These are phyloP conservation scores for Pichia ethanolica DNA, from an alignment of 805 yeast genomes.

Conservation along the genomic window DNA sequence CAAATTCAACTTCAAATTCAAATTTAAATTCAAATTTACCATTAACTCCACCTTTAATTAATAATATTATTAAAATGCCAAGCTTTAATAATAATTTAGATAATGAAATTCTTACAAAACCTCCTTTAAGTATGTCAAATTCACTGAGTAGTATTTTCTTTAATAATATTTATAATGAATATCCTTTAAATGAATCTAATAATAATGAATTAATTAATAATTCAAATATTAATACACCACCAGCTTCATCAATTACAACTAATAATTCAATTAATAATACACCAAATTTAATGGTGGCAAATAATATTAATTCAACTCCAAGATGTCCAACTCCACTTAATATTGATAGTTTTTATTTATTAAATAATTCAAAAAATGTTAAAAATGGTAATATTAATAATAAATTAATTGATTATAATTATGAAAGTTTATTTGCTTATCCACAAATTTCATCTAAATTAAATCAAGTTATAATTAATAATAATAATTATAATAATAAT, in stretches of 20 bases:
- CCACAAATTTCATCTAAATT: neutral
- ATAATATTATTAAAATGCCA: no score
- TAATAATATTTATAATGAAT: neutral
- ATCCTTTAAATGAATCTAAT: neutral
- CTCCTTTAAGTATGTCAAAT: neutral
- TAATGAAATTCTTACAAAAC: neutral
- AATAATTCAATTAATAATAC: neutral
- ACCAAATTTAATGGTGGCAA: neutral
- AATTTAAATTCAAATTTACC: no score
- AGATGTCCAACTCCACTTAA: neutral
- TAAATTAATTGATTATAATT: neutral
- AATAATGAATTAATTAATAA: neutral
- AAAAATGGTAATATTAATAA: neutral
- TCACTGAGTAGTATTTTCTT: slow-evolving; percentile 2
- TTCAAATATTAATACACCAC: neutral
- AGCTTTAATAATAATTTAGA: neutral
- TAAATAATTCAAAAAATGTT: neutral
- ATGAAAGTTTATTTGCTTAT: neutral
- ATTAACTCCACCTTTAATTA: no score
- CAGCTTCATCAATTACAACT: neutral
- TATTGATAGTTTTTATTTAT: no score
- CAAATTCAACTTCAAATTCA: no score
- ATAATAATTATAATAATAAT: no score
- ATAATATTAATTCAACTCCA: neutral
- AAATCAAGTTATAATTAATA: neutral